Evolutionary conservation across 768 basidiomycete species (phyloP), one percentile per base, ranked within the genome.

Genomic region (Leccinum imitatum): DNA sequence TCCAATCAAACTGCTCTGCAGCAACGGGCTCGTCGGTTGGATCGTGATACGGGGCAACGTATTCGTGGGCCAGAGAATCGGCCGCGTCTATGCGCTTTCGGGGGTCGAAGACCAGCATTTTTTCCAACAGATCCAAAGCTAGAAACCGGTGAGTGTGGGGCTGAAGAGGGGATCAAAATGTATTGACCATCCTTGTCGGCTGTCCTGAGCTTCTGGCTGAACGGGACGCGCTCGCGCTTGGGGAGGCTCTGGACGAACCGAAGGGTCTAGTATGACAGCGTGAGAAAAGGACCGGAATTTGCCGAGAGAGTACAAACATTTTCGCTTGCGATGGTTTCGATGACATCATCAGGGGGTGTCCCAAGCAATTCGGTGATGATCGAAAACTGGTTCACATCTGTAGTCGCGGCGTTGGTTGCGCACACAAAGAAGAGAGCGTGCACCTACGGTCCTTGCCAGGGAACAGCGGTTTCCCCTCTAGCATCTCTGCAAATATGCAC

Each of bases 401-500:
- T 37, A 13, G 13, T n/a, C 39, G 51, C n/a, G 17, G 2, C 11
- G 33, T 69, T 44, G 56, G 54, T 31, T 50, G 14, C 37, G 25
- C 55, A 2, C 37, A 3, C 1, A 52, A 25, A 6, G 52, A 31
- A 3, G 27, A 13, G 8, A 27, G 23, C 14, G 21, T 67, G 65
- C 2, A 89, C 95, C 77, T 75, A 98, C 96, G 97, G 70, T 99
- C 97, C 81, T 98, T 98, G 59, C 97, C 97, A 27, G 97, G 97
- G 84, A 99, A 99, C 65, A 99, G 79, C 0, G 97, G 96, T 73
- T 98, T 98, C 33, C 97, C 97, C 73, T 98, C 95, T 53, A 99
- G 78, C 97, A 99, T 99, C 80, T 99, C 97, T 6, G 97, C 97
- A 70, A 99, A 98, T 74, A 99, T 98, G 79, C 97, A 99, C 6